Percentiles rank a stretch among this genome's conserved stretches.
Evolutionary conservation across 108 stramenopile genomes (phyloP).

Genomic region (Nitzschia inconspicua): DNA sequence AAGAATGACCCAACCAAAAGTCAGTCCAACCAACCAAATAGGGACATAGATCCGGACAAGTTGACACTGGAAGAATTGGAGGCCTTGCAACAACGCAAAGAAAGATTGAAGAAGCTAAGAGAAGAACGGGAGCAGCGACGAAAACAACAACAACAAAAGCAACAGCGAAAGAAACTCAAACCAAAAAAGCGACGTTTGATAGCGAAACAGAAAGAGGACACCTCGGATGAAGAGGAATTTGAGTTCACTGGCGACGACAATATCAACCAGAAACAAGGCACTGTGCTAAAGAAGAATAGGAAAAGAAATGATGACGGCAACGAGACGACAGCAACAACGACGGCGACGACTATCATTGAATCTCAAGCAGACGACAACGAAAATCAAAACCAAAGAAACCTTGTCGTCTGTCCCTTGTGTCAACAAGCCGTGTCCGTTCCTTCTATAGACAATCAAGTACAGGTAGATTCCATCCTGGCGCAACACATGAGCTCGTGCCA

Average conservation of each 20-base stretch:
- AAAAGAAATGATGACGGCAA: not conserved
- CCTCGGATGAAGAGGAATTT: slow-evolving; percentile 13
- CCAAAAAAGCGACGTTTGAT: not conserved
- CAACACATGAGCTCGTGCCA: slow-evolving; percentile 34
- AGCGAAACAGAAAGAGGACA: no score
- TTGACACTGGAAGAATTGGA: not conserved
- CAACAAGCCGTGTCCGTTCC: slow-evolving; percentile 28
- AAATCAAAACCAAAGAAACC: not conserved
- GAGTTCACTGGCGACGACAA: slow-evolving; percentile 1
- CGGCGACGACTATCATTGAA: not conserved
- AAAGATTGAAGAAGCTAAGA: slow-evolving; percentile 14
- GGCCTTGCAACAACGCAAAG: slow-evolving; percentile 1
- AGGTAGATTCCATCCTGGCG: slow-evolving; percentile 36
- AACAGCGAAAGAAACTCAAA: not conserved
- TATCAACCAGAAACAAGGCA: not conserved
- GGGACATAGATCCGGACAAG: not conserved
- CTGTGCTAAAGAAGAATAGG: not conserved
- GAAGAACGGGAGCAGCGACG: slow-evolving; percentile 19
- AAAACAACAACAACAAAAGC: slow-evolving; percentile 4
- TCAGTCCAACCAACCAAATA: not conserved
- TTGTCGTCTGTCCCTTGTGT: slow-evolving; percentile 26
- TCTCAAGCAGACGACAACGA: not conserved
- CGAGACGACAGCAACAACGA: not conserved
- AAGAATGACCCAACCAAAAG: slow-evolving; percentile 3
- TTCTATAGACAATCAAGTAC: not conserved